These are phyloP conservation scores for Linum tenue DNA, from an alignment of 345 rosid species.

Conservation along the genomic window DNA sequence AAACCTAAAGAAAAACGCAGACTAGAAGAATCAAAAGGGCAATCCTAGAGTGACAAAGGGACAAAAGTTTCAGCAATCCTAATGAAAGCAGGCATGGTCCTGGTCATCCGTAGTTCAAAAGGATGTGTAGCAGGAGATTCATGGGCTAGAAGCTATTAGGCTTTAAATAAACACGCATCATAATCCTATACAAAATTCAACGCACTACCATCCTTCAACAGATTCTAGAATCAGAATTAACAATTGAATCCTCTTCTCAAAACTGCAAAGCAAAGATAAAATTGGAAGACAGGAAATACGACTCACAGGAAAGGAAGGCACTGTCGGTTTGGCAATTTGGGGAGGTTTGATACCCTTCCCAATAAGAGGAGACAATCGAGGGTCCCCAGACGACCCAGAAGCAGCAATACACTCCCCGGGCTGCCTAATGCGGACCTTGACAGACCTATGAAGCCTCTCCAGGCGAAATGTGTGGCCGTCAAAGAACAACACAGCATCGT, in stretches of 20 bases:
- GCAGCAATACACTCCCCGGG: constrained; percentile 58
- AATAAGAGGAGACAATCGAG: constrained; percentile 47
- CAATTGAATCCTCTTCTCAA: no score
- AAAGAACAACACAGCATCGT: constrained; percentile 67
- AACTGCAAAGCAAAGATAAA: no score
- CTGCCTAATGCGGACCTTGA: constrained; percentile 57
- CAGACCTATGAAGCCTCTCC: constrained; percentile 74
- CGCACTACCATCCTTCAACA: no score
- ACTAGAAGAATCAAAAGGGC: not conserved
- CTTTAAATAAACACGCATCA: no score
- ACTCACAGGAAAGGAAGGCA: constrained; percentile 49
- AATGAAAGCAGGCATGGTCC: not conserved
- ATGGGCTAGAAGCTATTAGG: not conserved
- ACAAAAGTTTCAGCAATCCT: not conserved
- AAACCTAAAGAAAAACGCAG: not conserved
- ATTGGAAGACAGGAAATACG: not conserved
- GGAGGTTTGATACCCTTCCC: constrained; percentile 40
- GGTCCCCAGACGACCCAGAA: constrained; percentile 32
- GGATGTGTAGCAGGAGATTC: no score
- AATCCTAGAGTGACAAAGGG: not conserved
- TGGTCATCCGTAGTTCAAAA: not conserved
- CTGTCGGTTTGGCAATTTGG: constrained; percentile 28
- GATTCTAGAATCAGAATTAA: no score
- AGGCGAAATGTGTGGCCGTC: constrained; percentile 63
- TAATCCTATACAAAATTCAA: no score